Percentiles rank a stretch among this genome's conserved stretches.
Evolutionary conservation across 768 basidiomycete species (phyloP).

Genomic region (Mycena belliarum): DNA sequence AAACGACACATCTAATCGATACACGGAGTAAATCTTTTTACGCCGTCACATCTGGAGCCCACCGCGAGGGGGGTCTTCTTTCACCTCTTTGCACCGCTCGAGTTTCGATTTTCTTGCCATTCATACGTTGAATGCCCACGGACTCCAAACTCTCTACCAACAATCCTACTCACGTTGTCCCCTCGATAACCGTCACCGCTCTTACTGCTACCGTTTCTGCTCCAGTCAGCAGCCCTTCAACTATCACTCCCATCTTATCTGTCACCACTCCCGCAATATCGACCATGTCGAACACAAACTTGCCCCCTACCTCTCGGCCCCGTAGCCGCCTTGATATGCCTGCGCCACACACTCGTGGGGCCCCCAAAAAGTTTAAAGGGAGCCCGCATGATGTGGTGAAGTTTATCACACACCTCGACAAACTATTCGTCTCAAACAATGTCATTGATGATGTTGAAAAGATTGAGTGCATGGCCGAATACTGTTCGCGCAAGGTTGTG

Average conservation of each 20-base stretch:
- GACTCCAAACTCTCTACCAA: neutral
- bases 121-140: neutral
- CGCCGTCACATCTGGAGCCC: no score
- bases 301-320: neutral
- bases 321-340: neutral
- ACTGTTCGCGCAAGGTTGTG: neutral
- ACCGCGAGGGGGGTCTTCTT: neutral
- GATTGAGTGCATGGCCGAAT: constrained; percentile 1
- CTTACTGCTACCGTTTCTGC: no score
- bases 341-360: neutral
- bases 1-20: no score
- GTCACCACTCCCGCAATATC: no score
- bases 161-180: no score
- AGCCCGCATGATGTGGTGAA: neutral
- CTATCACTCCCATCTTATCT: no score
- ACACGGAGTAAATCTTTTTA: no score
- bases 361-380: neutral
- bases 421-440: neutral
- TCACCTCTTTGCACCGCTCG: neutral
- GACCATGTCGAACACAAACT: neutral
- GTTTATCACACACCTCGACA: neutral
- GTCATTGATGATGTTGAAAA: neutral
- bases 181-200: no score
- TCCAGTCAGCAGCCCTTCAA: no score
- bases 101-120: neutral